A percentile compares a stretch with the other conserved stretches of the same genome.
Evolutionary conservation across 345 rosid species (phyloP).

Genomic region (Gossypium australe): DNA sequence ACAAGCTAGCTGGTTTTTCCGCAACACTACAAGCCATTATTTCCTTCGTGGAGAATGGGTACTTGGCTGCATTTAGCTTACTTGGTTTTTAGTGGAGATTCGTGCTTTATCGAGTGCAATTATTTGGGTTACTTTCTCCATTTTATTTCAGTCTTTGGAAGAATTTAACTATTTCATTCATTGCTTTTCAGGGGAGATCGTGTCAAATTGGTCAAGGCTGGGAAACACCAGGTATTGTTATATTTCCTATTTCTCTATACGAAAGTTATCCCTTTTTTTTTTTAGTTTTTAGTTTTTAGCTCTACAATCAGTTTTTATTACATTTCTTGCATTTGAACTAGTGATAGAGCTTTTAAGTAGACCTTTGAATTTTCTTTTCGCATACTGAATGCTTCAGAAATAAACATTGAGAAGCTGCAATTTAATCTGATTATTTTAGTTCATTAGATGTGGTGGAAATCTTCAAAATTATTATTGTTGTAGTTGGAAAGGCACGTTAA

Average conservation of each 20-base stretch:
- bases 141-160: constrained; percentile 32
- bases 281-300: background rate
- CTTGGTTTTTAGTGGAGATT: constrained; percentile 6
- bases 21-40: constrained; percentile 99
- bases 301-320: background rate
- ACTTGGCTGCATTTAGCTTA: constrained; percentile 22
- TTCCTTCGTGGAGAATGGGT: constrained; percentile 96
- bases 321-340: background rate
- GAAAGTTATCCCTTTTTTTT: no score
- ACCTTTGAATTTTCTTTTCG: background rate
- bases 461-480: background rate
- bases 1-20: constrained; percentile 97
- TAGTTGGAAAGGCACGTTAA: background rate
- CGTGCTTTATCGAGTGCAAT: background rate
- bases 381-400: background rate
- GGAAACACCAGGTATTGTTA: constrained; percentile 47
- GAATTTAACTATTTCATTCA: background rate
- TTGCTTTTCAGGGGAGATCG: constrained; percentile 40
- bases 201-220: constrained; percentile 48
- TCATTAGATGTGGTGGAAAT: background rate
- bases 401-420: background rate
- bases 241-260: background rate
- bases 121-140: background rate
- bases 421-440: background rate
- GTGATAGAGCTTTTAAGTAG: background rate